phyloP scores from a whole-genome alignment of 192 early-diverging fungal species.

The Cladochytrium replicatum region DNA sequence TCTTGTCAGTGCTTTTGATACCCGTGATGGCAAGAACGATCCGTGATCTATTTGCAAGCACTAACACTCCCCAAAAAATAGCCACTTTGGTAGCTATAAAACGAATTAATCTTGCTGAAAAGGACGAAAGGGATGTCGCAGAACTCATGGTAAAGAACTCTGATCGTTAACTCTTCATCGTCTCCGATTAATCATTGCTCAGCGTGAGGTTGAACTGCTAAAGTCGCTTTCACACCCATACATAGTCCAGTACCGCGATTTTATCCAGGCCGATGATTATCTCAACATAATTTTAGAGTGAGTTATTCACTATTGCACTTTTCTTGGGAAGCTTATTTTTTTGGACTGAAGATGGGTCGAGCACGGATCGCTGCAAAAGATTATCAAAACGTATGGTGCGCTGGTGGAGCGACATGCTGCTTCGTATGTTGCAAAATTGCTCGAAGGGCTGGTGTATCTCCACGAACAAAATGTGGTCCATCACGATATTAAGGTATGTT shows the following conservation, averaged over 20 bases:
- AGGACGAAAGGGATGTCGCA: constrained; percentile 52
- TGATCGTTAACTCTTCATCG: not conserved
- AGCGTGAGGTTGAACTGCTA: constrained; percentile 71
- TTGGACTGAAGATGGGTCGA: constrained; percentile 30
- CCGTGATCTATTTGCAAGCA: constrained; percentile 35
- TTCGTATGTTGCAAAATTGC: constrained; percentile 77
- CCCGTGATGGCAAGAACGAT: constrained; percentile 46
- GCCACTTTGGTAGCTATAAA: constrained; percentile 84
- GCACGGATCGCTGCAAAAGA: constrained; percentile 82
- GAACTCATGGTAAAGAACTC: constrained; percentile 72
- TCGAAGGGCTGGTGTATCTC: constrained; percentile 81
- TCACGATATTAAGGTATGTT: constrained; percentile 79
- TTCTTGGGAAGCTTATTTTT: constrained; percentile 1
- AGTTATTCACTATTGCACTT: not conserved
- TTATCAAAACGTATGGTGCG: constrained; percentile 76
- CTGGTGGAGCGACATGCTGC: constrained; percentile 86
- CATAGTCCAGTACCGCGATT: constrained; percentile 77
- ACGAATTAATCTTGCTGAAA: constrained; percentile 65
- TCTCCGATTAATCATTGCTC: not conserved
- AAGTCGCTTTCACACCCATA: constrained; percentile 75
- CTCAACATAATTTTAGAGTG: constrained; percentile 79
- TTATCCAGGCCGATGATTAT: constrained; percentile 56
- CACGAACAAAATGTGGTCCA: constrained; percentile 82
- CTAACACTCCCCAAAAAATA: constrained; percentile 29
- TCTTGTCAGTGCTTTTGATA: constrained; percentile 1